Evolutionary conservation across 257 asterid species (phyloP), one percentile per base, ranked within the genome.

Genomic region (Solanum clarkiae): DNA sequence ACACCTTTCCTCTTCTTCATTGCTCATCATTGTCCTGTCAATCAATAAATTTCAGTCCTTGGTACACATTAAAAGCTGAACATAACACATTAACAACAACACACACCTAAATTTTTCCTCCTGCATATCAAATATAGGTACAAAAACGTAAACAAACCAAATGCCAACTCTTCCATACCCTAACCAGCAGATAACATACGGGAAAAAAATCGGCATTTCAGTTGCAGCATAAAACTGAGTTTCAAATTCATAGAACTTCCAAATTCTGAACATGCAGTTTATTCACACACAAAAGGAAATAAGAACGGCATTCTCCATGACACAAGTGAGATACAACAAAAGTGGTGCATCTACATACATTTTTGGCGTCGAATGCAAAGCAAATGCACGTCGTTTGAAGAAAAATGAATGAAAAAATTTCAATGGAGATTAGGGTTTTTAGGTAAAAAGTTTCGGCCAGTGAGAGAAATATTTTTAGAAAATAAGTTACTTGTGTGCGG

Each of bases 1-100:
- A 84, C 99, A 93, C 88, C 92, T 93, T 91, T 93, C 94, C 95
- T 94, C 98, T 90, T 92, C 99, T 93, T 94, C 98, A 87, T 88
- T 92, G 89, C 92, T 93, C 97, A 90, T 93, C 91, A 68, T 96
- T 89, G 90, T 91, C 91, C 90, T 92, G 85, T 45, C 88, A 84
- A 84, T 84, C 88, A 80, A 36, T 51, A n/a, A 44, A 44, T 20
- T 44, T 72, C 66, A 59, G 66, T 59, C 66, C 12, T 59, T 59
- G 66, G 29, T 59, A 59, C 32, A n/a, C 3, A n/a, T 59, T n/a
- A 59, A 59, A 72, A 72, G 18, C 80, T 72, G 57, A 45, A 72
- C 8, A 72, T 26, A 66, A 29, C 45, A 29, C 72, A 66, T 66
- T 66, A 66, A 65, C n/a, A 66, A 65, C n/a, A 26, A 26, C 20